phyloP scores from a whole-genome alignment of 2,329 filamentous ascomycete genomes.

The Aspergillus tubingensis region DNA sequence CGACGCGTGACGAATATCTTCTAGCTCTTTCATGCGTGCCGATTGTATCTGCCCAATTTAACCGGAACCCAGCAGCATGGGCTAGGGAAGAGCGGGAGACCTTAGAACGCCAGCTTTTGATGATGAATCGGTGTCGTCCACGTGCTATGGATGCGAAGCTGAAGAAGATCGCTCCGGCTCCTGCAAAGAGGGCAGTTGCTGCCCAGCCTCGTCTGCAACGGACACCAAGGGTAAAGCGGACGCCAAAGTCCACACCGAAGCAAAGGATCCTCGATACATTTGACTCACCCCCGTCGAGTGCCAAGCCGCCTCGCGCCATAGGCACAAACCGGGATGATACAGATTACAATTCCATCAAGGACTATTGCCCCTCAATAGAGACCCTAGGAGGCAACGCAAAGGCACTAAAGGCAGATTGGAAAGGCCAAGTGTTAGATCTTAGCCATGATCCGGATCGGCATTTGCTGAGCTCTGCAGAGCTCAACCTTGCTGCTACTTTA shows the following conservation, averaged over 20 bases:
- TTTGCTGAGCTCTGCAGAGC: constrained; percentile 76
- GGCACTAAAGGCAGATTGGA: constrained; percentile 83
- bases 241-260: constrained; percentile 44
- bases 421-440: constrained; percentile 76
- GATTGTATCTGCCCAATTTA: constrained; percentile 45
- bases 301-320: constrained; percentile 47
- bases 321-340: constrained; percentile 76
- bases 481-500: constrained; percentile 73
- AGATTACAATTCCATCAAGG: constrained; percentile 70
- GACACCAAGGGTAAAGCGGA: constrained; percentile 39
- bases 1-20: constrained; percentile 48
- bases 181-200: constrained; percentile 31
- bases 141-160: constrained; percentile 33
- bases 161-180: constrained; percentile 46
- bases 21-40: constrained; percentile 48
- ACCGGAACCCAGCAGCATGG: constrained; percentile 48
- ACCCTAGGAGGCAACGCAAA: constrained; percentile 68
- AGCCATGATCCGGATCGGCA: constrained; percentile 68
- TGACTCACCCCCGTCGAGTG: constrained; percentile 38
- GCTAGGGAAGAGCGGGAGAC: constrained; percentile 45
- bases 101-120: constrained; percentile 42
- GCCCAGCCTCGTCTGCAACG: constrained; percentile 33
- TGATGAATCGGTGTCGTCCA: constrained; percentile 44
- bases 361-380: constrained; percentile 70
- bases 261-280: constrained; percentile 42